Evolutionary conservation across 1,284 basidiomycete species (phyloP), one percentile per base, ranked within the genome.

Genomic region (Megacollybia platyphylla): DNA sequence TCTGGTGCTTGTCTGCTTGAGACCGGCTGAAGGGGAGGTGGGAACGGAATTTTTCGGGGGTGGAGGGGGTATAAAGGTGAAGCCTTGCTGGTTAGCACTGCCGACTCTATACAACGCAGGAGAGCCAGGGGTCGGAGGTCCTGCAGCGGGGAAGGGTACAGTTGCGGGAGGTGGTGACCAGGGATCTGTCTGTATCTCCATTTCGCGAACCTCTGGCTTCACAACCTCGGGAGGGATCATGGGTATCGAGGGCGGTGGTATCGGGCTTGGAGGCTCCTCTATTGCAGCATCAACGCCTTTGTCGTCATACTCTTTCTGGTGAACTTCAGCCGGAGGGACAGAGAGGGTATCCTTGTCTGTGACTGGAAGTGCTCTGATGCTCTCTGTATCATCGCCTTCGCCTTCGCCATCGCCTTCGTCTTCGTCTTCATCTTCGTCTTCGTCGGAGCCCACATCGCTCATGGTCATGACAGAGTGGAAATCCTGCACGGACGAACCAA

Each of bases 381-480:
- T 82, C 57, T 77, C 75, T 20, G 53, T 54, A 39, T 73, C 73
- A 45, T 68, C 11, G 13, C 1, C 71, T 40, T 74, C 74, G 44
- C 69, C 62, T 20, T 70, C 67, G 27, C 57, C 71, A 40, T 74
- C 74, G 44, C 69, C 62, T 20, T 70, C 67, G 27, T 56, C 48
- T 15, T 53, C 62, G 47, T 74, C 71, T 35, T 79, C 78, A 31
- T 64, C 70, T 26, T 58, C 54, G 42, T 76, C 80, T 44, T 76
- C 77, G 48, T 84, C 82, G 24, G 32, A 34, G n/a, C 36, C 36
- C 11, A 29, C 26, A 29, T 40, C 39, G 5, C 79, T 75, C 59
- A 82, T 71, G 1, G 80, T 83, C 64, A 74, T 61, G 51, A 84
- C 67, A 3, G 81, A 86, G 52, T 84, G 80, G 69, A 86, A 86